Base-by-base conservation (phyloP, 352 stramenopile genomes). In the Globisporangium barbulae region DNA sequence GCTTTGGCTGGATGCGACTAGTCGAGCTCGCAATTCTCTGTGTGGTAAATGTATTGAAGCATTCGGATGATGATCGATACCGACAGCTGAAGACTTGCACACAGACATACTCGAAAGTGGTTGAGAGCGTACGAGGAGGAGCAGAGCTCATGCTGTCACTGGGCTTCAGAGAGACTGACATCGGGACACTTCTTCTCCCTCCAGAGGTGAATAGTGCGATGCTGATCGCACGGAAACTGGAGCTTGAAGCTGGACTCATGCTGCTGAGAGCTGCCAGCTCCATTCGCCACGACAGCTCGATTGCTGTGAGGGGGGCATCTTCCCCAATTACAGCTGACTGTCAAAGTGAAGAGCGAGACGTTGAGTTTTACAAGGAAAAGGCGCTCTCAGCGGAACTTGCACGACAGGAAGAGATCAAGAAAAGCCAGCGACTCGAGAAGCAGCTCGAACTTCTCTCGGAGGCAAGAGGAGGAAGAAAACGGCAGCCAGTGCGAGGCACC, bases 161-260 rank as follows among this genome's bases (percentile, higher is more conserved):
- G 2, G 83, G 81, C 0, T 92, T 92, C 53, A 75, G 76, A 13
- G 77, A 89, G 42, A 87, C 73, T 0, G 70, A 89, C 28, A 54
- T 54, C 0, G 72, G 71, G 2, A 68, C 72, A 15, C 39, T 91
- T 0, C n/a, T 73, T 9, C 57, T 91, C 17, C 69, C 75, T 4
- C 33, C 56, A 0, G 76, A 85, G 1, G 41, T 62, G 4, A 57
- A 50, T 6, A 9, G 72, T 3, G 58, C 59, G 5, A 59, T 72
- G 10, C 30, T 91, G 2, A 45, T 59, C 2, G 80, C 80, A 5
- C 63, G 83, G 3, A 57, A 68, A 44, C 49, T 90, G 5, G 80
- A 91, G 65, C 60, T 91, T 3, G 70, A 77, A 0, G 67, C 83
- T 25, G 80, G 78, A 3, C 47, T 79, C 28, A 54, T 44, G 13